These are phyloP conservation scores for Corymbia calophylla DNA, from an alignment of 441 rosid genomes.

Conservation along the genomic window DNA sequence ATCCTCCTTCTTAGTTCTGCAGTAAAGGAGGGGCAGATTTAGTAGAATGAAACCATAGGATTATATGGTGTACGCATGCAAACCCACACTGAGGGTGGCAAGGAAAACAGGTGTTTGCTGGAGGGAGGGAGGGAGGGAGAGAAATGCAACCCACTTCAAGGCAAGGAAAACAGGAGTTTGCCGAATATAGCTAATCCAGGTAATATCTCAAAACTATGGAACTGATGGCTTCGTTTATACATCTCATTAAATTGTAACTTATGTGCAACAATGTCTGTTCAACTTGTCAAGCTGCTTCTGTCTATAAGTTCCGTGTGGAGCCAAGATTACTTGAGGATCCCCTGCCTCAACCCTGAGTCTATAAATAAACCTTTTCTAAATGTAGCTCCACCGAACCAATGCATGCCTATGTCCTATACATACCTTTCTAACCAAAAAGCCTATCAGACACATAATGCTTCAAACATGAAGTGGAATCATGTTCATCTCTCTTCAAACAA, in stretches of 20 bases:
- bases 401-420: background rate
- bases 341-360: background rate
- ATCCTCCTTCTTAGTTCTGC: constrained; percentile 62
- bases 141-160: background rate
- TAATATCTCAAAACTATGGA: background rate
- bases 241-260: background rate
- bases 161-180: background rate
- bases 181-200: background rate
- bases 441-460: background rate
- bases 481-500: background rate
- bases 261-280: background rate
- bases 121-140: background rate
- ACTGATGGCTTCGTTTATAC: background rate
- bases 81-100: background rate
- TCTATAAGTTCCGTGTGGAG: background rate
- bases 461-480: background rate
- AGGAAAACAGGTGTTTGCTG: background rate
- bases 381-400: background rate
- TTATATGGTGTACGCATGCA: background rate
- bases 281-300: background rate
- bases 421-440: background rate
- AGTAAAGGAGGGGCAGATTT: background rate
- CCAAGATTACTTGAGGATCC: background rate
- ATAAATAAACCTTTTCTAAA: background rate
- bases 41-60: background rate